Base-by-base conservation (phyloP, 2,329 filamentous ascomycete genomes). In the Rhynchosporium secalis region DNA sequence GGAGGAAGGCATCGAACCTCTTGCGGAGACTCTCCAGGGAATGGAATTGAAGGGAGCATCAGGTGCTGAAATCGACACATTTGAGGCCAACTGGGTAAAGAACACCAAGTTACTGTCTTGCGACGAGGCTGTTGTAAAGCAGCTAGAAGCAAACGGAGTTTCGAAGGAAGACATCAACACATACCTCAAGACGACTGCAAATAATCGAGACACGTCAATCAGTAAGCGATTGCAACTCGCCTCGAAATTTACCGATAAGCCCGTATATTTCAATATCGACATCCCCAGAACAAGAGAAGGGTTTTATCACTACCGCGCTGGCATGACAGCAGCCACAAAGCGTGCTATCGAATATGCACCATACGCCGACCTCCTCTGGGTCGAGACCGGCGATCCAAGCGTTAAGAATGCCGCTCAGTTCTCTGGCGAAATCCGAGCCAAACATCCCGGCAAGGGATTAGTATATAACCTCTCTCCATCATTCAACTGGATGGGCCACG, bases 401-500 rank as follows among this genome's bases (percentile, higher is more conserved):
- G 91, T 98, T 10, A 76, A 85, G 56, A 90, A 96, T 40, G 92
- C 91, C 0, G 80, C 83, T 3, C 81, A 83, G 56, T 92, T 99
- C 57, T 91, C 90, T 12, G 83, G 84, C 10, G 85, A 92, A 51
- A 95, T 99, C 64, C 86, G 90, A 60, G 77, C 79, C 0, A 80
- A 78, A 3, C 81, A 85, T 71, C 91, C 92, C 0, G 86, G 85
- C 64, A 98, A 98, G 83, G 90, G 91, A 41, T 84, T 99, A 29
- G 94, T 98, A 0, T 99, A 99, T 80, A 99, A 99, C 78, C 84
- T 99, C 1, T 93, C 89, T 4, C 95, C 95, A 0, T 96, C 91
- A 8, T 99, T 99, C 83, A 98, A 99, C 81, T 99, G 95, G 95
- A 95, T 96, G 86, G 87, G 87, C 10, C 93, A 98, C 74, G 95